A percentile compares a stretch with the other conserved stretches of the same genome.
These are phyloP conservation scores for Aspergillus sp. DNA, from an alignment of 2,329 filamentous ascomycete genomes.

Conservation along the genomic window DNA sequence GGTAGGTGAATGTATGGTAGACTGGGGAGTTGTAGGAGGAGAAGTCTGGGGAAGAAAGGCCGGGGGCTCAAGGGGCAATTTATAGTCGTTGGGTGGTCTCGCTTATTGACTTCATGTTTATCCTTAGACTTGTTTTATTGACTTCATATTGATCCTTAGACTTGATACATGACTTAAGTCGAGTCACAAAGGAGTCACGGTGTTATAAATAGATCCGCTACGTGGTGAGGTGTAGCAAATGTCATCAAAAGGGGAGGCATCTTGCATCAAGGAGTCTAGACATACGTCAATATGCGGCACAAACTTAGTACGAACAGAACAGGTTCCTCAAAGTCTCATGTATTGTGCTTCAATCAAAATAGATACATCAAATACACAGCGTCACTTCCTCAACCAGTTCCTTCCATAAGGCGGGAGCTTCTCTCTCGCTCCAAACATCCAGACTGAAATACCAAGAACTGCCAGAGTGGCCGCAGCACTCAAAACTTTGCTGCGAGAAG, in stretches of 20 bases:
- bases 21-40: not conserved
- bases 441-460: not conserved
- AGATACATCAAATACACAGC: not conserved
- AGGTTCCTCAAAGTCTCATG: not conserved
- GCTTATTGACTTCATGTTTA: no score
- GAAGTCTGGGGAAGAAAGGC: not conserved
- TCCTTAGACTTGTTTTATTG: no score
- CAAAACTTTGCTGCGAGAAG: not conserved
- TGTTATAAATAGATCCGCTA: no score
- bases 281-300: no score
- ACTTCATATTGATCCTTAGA: no score
- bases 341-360: not conserved
- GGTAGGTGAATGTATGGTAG: not conserved
- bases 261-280: no score
- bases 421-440: not conserved
- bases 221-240: no score
- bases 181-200: no score
- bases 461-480: not conserved
- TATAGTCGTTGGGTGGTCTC: not conserved
- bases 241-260: no score
- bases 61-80: not conserved
- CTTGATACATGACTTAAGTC: no score
- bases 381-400: not conserved
- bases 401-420: not conserved
- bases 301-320: not conserved